Base-by-base conservation (phyloP, 257 asterid species). In the Ilex asprella region DNA sequence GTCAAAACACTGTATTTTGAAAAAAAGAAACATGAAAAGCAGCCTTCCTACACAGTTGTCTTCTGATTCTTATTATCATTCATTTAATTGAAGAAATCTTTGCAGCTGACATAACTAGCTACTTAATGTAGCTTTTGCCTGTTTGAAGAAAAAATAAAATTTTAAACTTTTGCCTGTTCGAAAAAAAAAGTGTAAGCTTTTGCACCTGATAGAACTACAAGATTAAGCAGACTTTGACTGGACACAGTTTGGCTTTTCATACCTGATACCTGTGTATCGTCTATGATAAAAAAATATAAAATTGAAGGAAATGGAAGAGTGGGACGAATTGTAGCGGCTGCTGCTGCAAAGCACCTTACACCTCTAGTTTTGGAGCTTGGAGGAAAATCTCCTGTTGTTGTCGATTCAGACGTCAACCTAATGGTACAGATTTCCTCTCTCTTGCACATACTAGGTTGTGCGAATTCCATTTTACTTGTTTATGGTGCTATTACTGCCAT, bases 361-460 rank as follows among this genome's bases (percentile, higher is more conserved):
- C 97, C 96, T 29, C 94, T 88, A 63, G 65, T 75, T 64, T 78
- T 91, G 81, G 98, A 88, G 84, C 94, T 91, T 39, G 98, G 98
- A 16, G 98, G 98, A 61, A 91, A 91, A 79, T 84, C 85, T 60
- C 96, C 98, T 0, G 71, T 58, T 8, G 73, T 91, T 54, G 94
- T 91, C 73, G 96, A 91, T 76, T 75, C 93, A 7, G 64, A 88
- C 64, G 70, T 73, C 70, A 75, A 88, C 65, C 58, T 86, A 57
- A 75, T 81, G 59, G 98, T 91, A 84, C 54, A 54, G 31, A 27
- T 54, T 30, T 30, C 27, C 12, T 31, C 43, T 58, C 16, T 39
- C 55, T 57, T 67, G 46, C 30, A 31, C 32, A 7, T 27, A 31
- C 35, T n/a, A 14, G 10, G 54, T 15, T 49, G 54, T 44, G 50